Base-by-base conservation (phyloP, 75 land plant genomes). In the Larix kaempferi region DNA sequence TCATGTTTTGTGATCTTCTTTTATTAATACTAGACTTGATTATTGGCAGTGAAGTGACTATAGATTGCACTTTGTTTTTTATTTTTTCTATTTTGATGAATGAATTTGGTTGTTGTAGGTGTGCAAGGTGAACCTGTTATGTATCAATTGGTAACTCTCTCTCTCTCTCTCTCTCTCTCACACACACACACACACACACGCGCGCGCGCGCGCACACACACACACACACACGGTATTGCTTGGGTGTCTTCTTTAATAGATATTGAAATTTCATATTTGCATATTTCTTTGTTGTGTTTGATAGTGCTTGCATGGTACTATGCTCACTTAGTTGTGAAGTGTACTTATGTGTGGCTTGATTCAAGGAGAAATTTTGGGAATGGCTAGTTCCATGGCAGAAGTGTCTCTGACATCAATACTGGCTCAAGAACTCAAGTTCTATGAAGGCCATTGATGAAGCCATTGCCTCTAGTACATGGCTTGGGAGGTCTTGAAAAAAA, bases 301-400 rank as follows among this genome's bases (percentile, higher is more conserved):
- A 49, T 41, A 81, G 82, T 81, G 25, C 82, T 80, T 27, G 65
- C 82, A 56, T 81, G 82, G 17, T 81, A 81, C 33, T 81, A 81
- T 56, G 82, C 82, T 1, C 81, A 81, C 57, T 65, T 81, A 11
- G 82, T 80, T 35, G 81, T 78, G 0, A 75, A 52, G 39, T 22
- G 78, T 39, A 78, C 81, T n/a, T 61, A 63, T 37, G 52, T 74
- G 58, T 80, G 81, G 81, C n/a, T 80, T 57, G 80, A 74, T 41
- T 33, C 62, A 15, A 78, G 59, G 25, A 78, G 60, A 16, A 16
- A 8, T 23, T 75, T 78, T 16, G 62, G 29, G 23, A 27, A 37
- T 49, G 59, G 80, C 35, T 71, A 54, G 7, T 69, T 37, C 35
- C 62, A 35, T 10, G 71, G 73, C 67, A 76, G 78, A 71, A 58